Evolutionary conservation across 2,329 filamentous ascomycete species (phyloP).

Genomic region (Cercospora zeae-maydis): DNA sequence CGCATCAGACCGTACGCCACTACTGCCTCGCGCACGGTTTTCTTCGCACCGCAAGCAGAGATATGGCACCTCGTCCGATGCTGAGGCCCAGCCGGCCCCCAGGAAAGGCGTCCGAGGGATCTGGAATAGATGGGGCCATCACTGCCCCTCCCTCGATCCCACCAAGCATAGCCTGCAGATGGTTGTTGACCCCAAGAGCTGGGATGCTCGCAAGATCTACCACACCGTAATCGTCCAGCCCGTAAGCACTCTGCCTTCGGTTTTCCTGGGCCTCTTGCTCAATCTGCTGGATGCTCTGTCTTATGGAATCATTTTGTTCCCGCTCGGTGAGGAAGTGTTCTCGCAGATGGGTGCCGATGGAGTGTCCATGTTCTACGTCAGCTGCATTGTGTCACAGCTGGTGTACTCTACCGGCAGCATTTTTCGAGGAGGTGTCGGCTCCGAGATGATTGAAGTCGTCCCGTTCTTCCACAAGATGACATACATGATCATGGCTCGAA

Average conservation of each 20-base stretch:
- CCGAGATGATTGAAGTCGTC: slow-evolving; percentile 97
- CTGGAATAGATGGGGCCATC: slow-evolving; percentile 32
- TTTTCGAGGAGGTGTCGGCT: slow-evolving; percentile 87
- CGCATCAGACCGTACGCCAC: slow-evolving; percentile 32
- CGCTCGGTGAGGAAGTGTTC: slow-evolving; percentile 82
- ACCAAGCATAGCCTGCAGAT: slow-evolving; percentile 34
- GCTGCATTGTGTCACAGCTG: slow-evolving; percentile 89
- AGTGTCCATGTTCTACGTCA: slow-evolving; percentile 98
- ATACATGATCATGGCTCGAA: slow-evolving; percentile 71
- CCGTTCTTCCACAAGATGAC: slow-evolving; percentile 99
- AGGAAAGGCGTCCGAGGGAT: slow-evolving; percentile 17
- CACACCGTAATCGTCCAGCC: slow-evolving; percentile 63
- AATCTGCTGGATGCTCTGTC: slow-evolving; percentile 94
- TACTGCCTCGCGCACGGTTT: slow-evolving; percentile 36
- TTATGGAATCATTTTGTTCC: slow-evolving; percentile 89
- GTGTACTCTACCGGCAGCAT: slow-evolving; percentile 85
- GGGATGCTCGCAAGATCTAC: slow-evolving; percentile 66
- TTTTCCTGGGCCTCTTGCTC: slow-evolving; percentile 80
- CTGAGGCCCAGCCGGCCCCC: slow-evolving; percentile 25
- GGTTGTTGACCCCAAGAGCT: slow-evolving; percentile 61
- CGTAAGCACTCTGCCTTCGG: slow-evolving; percentile 71
- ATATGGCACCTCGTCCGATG: slow-evolving; percentile 24
- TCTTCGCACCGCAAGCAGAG: slow-evolving; percentile 24
- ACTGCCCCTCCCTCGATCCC: slow-evolving; percentile 28
- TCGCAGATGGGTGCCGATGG: slow-evolving; percentile 82